A percentile compares a stretch with the other conserved stretches of the same genome.
These are phyloP conservation scores for Coriaria nepalensis DNA, from an alignment of 306 rosid species.

Conservation along the genomic window DNA sequence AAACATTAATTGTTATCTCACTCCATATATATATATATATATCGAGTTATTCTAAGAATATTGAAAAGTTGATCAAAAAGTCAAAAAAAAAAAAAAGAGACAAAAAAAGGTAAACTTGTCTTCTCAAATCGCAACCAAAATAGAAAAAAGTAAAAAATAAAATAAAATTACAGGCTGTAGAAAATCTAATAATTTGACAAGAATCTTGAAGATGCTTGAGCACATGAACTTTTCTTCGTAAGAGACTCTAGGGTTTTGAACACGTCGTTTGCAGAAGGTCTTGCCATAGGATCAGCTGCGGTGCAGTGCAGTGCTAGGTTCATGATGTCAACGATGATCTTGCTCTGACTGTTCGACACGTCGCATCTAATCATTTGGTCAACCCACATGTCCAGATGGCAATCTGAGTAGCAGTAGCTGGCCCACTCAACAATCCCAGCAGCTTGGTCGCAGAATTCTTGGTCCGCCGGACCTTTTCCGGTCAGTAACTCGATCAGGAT, in stretches of 20 bases:
- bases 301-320: constrained; percentile 68
- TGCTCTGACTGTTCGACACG: constrained; percentile 23
- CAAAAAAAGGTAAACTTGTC: too few species aligned
- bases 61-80: too few species aligned
- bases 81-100: too few species aligned
- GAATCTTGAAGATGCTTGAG: neutral
- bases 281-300: constrained; percentile 56
- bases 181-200: too few species aligned
- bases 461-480: constrained; percentile 56
- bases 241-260: constrained; percentile 37
- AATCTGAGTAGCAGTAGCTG: constrained; percentile 58
- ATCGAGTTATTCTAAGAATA: too few species aligned
- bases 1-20: too few species aligned
- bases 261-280: constrained; percentile 57
- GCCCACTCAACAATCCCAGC: constrained; percentile 72
- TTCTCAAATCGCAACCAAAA: too few species aligned
- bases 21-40: too few species aligned
- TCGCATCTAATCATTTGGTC: constrained; percentile 33
- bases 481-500: constrained; percentile 57
- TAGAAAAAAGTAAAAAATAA: too few species aligned
- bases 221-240: constrained; percentile 22
- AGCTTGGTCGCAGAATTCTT: constrained; percentile 30
- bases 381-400: constrained; percentile 61
- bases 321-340: constrained; percentile 60
- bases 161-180: too few species aligned